phyloP scores from a whole-genome alignment of 73 alveolate genomes.

The Stentor coeruleus region DNA sequence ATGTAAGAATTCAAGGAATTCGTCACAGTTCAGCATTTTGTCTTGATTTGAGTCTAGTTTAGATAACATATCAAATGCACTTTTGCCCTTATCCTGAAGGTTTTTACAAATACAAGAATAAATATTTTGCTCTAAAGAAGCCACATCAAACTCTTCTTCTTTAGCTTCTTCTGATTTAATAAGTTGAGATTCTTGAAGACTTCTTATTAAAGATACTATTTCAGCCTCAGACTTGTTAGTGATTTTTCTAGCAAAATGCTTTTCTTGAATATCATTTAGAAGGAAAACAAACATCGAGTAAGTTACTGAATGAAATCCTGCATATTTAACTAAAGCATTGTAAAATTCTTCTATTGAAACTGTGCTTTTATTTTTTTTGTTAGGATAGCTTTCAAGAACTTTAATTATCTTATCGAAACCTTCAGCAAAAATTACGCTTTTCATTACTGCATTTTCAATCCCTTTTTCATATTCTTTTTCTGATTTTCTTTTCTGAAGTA shows the following conservation, averaged over 20 bases:
- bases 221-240: not conserved
- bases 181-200: not conserved
- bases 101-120: not conserved
- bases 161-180: too few species aligned
- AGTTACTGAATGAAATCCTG: slow-evolving; percentile 2
- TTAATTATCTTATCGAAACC: not conserved
- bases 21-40: not conserved
- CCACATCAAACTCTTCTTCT: not conserved
- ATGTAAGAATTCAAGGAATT: not conserved
- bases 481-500: not conserved
- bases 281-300: not conserved
- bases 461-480: not conserved
- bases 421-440: not conserved
- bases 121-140: not conserved
- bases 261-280: not conserved
- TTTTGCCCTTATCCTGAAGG: not conserved
- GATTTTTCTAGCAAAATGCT: not conserved
- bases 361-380: not conserved
- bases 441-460: not conserved
- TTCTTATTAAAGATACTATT: not conserved
- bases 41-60: not conserved
- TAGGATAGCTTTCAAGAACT: not conserved
- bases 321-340: not conserved
- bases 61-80: not conserved
- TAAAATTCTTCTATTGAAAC: not conserved